Evolutionary conservation across 352 stramenopile species (phyloP).

Genomic region (Phytophthora meadii): DNA sequence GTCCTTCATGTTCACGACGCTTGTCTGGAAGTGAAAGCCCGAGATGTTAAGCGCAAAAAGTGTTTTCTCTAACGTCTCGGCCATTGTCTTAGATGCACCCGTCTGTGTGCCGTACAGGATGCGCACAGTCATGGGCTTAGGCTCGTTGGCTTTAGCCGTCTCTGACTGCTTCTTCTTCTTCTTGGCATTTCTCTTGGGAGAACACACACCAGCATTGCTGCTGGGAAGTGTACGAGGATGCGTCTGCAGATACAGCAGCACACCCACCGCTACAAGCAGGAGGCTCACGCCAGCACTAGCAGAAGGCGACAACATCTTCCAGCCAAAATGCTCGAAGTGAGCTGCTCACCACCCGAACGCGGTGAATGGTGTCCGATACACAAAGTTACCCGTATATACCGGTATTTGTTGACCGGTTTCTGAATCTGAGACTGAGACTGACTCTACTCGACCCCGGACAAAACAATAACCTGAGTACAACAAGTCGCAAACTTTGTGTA

Average conservation of each 20-base stretch:
- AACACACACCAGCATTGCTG: conserved; percentile 6
- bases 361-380: no score
- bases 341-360: conserved; percentile 31
- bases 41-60: conserved; percentile 84
- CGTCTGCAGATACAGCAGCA: conserved; percentile 47
- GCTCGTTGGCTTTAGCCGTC: conserved; percentile 14
- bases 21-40: conserved; percentile 85
- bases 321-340: conserved; percentile 14
- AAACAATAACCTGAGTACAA: no score
- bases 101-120: conserved; percentile 91
- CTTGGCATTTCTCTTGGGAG: conserved; percentile 29
- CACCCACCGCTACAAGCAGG: conserved; percentile 60
- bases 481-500: no score
- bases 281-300: conserved; percentile 46
- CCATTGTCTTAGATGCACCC: conserved; percentile 80
- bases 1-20: conserved; percentile 88
- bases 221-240: conserved; percentile 26
- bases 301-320: conserved; percentile 43
- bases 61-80: conserved; percentile 74
- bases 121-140: conserved; percentile 63
- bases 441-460: no score
- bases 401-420: no score
- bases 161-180: conserved; percentile 18
- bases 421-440: no score
- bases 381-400: no score